Evolutionary conservation across 208 protist species (phyloP).

Genomic region (Leishmania braziliensis): DNA sequence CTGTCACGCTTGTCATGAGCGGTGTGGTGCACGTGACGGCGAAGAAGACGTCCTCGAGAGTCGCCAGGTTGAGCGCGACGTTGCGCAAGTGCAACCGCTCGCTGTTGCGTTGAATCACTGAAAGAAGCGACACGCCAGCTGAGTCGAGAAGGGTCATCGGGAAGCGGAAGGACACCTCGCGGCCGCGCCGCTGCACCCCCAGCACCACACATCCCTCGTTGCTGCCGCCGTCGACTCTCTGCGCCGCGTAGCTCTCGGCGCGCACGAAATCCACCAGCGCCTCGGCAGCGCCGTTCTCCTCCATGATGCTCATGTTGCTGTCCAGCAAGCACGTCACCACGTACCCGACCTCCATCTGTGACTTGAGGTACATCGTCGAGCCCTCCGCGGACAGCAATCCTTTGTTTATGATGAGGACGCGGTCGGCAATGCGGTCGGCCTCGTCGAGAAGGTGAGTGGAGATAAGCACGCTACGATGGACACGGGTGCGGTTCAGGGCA

Average conservation of each 20-base stretch:
- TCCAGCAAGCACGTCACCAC: constrained; percentile 74
- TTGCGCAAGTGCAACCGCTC: constrained; percentile 51
- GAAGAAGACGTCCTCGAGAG: constrained; percentile 87
- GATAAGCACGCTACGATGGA: constrained; percentile 65
- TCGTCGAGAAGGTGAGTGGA: constrained; percentile 96
- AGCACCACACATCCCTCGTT: constrained; percentile 37
- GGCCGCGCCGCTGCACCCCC: constrained; percentile 68
- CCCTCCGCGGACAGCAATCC: constrained; percentile 68
- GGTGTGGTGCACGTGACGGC: constrained; percentile 30
- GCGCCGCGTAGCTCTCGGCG: constrained; percentile 39
- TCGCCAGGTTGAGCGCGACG: constrained; percentile 71
- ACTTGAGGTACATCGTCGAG: constrained; percentile 82
- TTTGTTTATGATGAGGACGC: constrained; percentile 92
- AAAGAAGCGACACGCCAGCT: constrained; percentile 51
- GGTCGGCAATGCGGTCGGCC: constrained; percentile 94
- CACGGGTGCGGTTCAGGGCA: constrained; percentile 48
- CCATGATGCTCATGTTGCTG: constrained; percentile 29
- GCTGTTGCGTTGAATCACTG: constrained; percentile 39
- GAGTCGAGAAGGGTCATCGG: constrained; percentile 53
- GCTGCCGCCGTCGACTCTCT: constrained; percentile 16
- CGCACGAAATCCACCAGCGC: constrained; percentile 59
- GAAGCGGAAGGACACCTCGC: constrained; percentile 76
- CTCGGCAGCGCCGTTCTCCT: constrained; percentile 50
- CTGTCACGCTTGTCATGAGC: constrained; percentile 15
- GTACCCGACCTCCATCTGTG: constrained; percentile 70